Conservation (phyloP, 306 rosid genomes). For the Cucurbita argyrosperma region DNA sequence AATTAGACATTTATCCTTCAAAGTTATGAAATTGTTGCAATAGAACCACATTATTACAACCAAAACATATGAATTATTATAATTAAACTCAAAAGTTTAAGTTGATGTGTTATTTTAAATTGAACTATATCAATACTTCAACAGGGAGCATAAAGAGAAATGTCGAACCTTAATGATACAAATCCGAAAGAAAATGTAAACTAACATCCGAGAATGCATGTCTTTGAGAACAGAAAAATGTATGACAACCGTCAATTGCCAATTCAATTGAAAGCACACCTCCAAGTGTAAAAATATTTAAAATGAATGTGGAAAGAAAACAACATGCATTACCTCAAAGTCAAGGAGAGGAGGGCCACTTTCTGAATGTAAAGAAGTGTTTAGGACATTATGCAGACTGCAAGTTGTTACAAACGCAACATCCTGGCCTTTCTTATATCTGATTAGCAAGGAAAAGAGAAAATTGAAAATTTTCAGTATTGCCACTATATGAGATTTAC, state of each 20-base stretch:
- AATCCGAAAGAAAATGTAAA: background rate
- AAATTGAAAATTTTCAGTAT: background rate
- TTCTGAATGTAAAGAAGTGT: slow-evolving; percentile 64
- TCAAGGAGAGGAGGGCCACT: slow-evolving; percentile 96
- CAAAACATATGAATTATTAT: background rate
- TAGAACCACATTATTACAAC: background rate
- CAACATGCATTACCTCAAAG: slow-evolving; percentile 59
- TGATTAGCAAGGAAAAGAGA: slow-evolving; percentile 17
- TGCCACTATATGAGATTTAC: background rate
- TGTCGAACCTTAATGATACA: background rate
- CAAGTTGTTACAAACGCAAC: slow-evolving; percentile 66
- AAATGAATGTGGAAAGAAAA: slow-evolving; percentile 1
- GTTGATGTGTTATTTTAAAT: too few species aligned
- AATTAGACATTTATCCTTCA: background rate
- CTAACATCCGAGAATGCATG: background rate
- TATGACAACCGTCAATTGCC: background rate
- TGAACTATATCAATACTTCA: too few species aligned
- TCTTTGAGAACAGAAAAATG: background rate
- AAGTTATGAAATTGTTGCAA: too few species aligned
- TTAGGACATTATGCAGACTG: slow-evolving; percentile 77
- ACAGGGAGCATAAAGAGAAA: background rate
- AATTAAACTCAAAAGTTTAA: background rate
- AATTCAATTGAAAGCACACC: background rate
- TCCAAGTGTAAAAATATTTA: background rate
- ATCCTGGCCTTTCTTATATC: slow-evolving; percentile 83